A percentile compares a stretch with the other conserved stretches of the same genome.
phyloP scores from a whole-genome alignment of 192 early-diverging fungal species.

The Umbelopsis vinacea region DNA sequence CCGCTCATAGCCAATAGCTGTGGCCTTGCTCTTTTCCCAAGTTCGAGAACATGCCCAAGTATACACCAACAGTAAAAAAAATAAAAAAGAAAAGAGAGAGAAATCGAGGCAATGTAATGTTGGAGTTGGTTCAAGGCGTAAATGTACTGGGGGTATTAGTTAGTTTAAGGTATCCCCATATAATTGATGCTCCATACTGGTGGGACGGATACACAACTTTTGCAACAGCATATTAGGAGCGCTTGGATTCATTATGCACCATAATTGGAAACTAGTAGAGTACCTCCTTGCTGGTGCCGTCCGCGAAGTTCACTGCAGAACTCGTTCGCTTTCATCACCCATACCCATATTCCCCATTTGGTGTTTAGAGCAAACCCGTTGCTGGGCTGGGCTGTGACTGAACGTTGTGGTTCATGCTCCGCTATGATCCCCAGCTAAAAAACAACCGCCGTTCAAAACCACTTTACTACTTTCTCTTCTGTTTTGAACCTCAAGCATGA shows the following conservation, averaged over 20 bases:
- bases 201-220: not conserved
- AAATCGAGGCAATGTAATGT: no score
- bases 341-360: constrained; percentile 13
- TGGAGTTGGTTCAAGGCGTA: no score
- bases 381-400: not conserved
- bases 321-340: not conserved
- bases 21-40: no score
- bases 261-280: not conserved
- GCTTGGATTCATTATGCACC: not conserved
- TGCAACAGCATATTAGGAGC: not conserved
- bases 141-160: no score
- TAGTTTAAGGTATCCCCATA: no score
- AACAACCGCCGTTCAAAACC: not conserved
- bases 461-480: not conserved
- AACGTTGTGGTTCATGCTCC: not conserved
- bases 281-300: not conserved
- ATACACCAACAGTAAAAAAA: no score
- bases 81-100: no score
- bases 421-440: not conserved
- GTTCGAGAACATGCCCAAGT: no score
- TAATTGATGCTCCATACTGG: no score
- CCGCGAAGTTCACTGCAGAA: not conserved
- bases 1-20: not conserved
- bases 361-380: not conserved
- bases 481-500: not conserved